Evolutionary conservation across 2,329 filamentous ascomycete species (phyloP), one percentile per base, ranked within the genome.

Genomic region (Diaporthe aspalathi): DNA sequence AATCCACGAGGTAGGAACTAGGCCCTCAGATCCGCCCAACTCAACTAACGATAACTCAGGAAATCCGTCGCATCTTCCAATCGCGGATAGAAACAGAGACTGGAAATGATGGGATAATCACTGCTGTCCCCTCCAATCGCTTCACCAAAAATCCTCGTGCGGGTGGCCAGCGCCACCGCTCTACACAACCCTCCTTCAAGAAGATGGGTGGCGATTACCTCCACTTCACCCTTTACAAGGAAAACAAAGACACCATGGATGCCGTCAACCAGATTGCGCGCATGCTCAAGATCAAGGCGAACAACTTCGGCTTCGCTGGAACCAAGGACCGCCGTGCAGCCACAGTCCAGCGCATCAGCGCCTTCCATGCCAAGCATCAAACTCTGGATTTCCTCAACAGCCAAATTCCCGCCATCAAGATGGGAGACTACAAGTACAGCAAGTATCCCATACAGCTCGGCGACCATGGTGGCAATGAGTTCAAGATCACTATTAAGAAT

Each of bases 171-270:
- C 69, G 72, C 27, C 56, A 62, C 12, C 69, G 72, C 9, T 68
- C 65, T 35, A 68, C 65, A 14, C 69, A 71, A 35, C 69, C 69
- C 11, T 73, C 72, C 3, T 73, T 73, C 22, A 68, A 73, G 45
- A 67, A 74, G 75, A 77, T 71, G 73, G 80, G 87, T n/a, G 94
- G 93, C 22, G 92, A 94, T 62, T 96, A 94, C 80, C 84, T 97
- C 17, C 94, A 97, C 80, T 97, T 97, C 80, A 95, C 93, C 0
- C 86, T 98, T 66, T 97, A 95, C 88, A 98, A 98, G 83, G 95
- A 97, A 83, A 98, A 98, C 83, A 95, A 95, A 79, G 95, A 98
- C 79, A 98, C 95, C 1, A 97, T 97, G 93, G 95, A 98, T 76
- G 92, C 94, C 0, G 86, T 97, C 67, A 91, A 90, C 67, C 93